Conservation (phyloP, 2,329 filamentous ascomycete genomes). For the Aspergillus oerlinghausenensis region DNA sequence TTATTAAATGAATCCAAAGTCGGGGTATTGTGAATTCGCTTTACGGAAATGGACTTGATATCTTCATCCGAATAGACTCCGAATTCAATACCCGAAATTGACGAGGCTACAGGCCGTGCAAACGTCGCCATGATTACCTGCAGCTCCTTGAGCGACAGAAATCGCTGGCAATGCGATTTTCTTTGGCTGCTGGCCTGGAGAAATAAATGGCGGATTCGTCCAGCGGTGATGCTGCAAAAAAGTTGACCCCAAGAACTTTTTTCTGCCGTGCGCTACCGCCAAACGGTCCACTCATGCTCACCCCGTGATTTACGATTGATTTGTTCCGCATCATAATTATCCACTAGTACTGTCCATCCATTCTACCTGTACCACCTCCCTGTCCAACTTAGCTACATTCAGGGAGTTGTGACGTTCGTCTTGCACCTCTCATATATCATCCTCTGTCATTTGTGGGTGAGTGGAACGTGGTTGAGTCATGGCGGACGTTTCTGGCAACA, state of each 20-base stretch:
- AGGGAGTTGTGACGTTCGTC: not conserved
- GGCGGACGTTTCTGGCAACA: slow-evolving; percentile 40
- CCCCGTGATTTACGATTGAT: slow-evolving; percentile 9
- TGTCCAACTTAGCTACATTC: not conserved
- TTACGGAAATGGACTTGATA: slow-evolving; percentile 84
- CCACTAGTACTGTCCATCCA: not conserved
- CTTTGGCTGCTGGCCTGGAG: slow-evolving; percentile 17
- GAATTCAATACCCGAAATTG: slow-evolving; percentile 85
- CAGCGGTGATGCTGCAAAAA: slow-evolving; percentile 29
- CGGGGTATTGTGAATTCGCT: slow-evolving; percentile 84
- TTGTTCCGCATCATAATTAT: not conserved
- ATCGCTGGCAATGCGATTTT: slow-evolving; percentile 25
- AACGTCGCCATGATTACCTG: slow-evolving; percentile 42
- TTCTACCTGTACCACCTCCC: not conserved
- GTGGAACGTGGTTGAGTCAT: slow-evolving; percentile 25
- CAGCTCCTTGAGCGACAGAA: slow-evolving; percentile 32
- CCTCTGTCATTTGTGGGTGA: slow-evolving; percentile 7
- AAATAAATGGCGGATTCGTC: slow-evolving; percentile 22
- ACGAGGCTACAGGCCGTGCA: slow-evolving; percentile 73
- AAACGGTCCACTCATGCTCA: slow-evolving; percentile 13
- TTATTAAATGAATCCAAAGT: slow-evolving; percentile 93
- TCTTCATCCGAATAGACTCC: slow-evolving; percentile 76
- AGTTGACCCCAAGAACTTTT: slow-evolving; percentile 33
- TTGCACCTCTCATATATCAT: not conserved
- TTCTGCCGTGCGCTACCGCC: slow-evolving; percentile 37